Base-by-base conservation (phyloP, 768 basidiomycete genomes). In the Russula emetica region DNA sequence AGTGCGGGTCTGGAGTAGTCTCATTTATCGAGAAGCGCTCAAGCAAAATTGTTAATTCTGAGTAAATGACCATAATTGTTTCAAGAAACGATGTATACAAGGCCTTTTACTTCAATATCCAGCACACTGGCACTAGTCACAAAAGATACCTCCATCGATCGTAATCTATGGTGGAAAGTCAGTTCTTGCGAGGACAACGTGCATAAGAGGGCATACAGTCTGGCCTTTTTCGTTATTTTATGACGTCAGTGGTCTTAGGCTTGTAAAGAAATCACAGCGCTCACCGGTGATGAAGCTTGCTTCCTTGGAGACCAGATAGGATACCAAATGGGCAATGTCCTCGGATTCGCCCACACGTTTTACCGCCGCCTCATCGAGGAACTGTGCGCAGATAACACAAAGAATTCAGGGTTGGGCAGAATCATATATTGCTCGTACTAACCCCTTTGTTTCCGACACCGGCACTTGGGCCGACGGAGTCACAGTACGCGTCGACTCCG, bases 231-330 rank as follows among this genome's bases (percentile, higher is more conserved):
- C 24, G 13, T 28, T 11, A 8, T 24, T 42, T 44, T 22, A 10
- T n/a, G 11, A n/a, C 5, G 28, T 59, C 58, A 60, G 32, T 38
- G 14, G 24, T 22, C 20, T 40, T 16, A 16, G 10, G 36, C n/a
- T 49, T 9, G 24, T 14, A 6, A 5, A 24, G 26, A 30, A 24
- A 18, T 20, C 16, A 20, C 8, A 6, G 8, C 20, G 38, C 64
- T 49, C 34, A 66, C 66, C 69, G 8, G 69, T 70, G n/a, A 71
- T 55, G 55, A 64, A 70, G 5, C 54, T 36, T n/a, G 69, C 62
- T 32, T 66, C 61, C 14, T 62, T 58, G 20, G 66, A 64, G 4
- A 55, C 67, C 24, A 70, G 47, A 47, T 65, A 70, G 8, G 69
- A 68, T 6, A 70, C 70, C 9, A 67, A 30, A 14, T 63, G 49